These are phyloP conservation scores for Juglanconis sp. DNA, from an alignment of 2,329 filamentous ascomycete species.

Conservation along the genomic window DNA sequence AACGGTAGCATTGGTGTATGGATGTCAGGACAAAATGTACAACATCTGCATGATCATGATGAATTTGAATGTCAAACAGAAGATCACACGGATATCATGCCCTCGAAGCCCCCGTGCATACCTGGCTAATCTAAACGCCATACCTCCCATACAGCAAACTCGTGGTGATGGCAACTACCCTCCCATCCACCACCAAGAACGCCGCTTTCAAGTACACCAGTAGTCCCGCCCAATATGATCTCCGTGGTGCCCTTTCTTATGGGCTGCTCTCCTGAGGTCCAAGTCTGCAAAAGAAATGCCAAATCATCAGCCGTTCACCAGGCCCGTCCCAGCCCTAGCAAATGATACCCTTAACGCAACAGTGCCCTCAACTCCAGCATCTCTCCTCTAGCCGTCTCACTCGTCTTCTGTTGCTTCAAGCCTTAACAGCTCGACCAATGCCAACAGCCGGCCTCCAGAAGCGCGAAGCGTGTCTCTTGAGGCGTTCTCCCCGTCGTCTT, in stretches of 20 bases:
- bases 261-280: too few species aligned
- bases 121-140: slow-evolving; percentile 1
- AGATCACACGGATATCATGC: neutral
- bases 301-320: neutral
- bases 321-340: neutral
- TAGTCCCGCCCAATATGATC: neutral
- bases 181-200: neutral
- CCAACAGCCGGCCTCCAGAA: slow-evolving; percentile 10
- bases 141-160: neutral
- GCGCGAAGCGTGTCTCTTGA: slow-evolving; percentile 15
- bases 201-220: neutral
- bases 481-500: slow-evolving; percentile 17
- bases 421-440: slow-evolving; percentile 3
- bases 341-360: neutral
- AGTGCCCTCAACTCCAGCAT: neutral
- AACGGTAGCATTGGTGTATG: slow-evolving; percentile 26
- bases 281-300: neutral
- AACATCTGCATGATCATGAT: neutral
- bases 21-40: neutral
- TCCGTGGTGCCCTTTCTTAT: neutral
- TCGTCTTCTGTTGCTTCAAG: neutral
- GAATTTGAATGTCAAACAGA: neutral
- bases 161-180: neutral
- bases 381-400: neutral
- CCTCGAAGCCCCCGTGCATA: neutral